These are phyloP conservation scores for Suzukiozyma palmioleophila DNA, from an alignment of 1,139 yeast species.

Conservation along the genomic window DNA sequence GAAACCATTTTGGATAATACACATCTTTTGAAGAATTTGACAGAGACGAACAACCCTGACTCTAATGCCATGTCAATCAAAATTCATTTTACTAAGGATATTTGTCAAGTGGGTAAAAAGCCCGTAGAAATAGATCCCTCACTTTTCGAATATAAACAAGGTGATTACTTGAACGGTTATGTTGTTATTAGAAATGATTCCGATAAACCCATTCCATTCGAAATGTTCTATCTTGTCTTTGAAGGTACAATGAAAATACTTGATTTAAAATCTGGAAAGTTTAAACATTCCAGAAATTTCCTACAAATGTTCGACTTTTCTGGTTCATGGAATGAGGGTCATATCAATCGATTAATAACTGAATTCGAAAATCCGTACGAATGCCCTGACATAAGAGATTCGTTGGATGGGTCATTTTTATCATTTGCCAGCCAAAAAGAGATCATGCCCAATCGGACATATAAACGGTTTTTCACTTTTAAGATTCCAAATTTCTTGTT, in stretches of 20 bases:
- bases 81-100: slow-evolving; percentile 33
- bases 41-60: slow-evolving; percentile 22
- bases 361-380: slow-evolving; percentile 17
- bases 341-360: slow-evolving; percentile 28
- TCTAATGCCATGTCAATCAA: slow-evolving; percentile 26
- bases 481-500: slow-evolving; percentile 36
- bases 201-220: slow-evolving; percentile 27
- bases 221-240: slow-evolving; percentile 39
- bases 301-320: slow-evolving; percentile 44
- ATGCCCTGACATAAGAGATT: slow-evolving; percentile 19
- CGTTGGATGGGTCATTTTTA: slow-evolving; percentile 24
- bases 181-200: slow-evolving; percentile 26
- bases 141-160: slow-evolving; percentile 35
- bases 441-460: slow-evolving; percentile 24
- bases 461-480: slow-evolving; percentile 41
- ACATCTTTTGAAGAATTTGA: slow-evolving; percentile 29
- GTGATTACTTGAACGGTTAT: slow-evolving; percentile 39
- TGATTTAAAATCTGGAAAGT: slow-evolving; percentile 16
- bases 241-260: slow-evolving; percentile 26
- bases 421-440: slow-evolving; percentile 22
- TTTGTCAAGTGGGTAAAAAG: slow-evolving; percentile 23
- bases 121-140: slow-evolving; percentile 33
- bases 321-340: slow-evolving; percentile 34
- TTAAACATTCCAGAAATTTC: slow-evolving; percentile 12
- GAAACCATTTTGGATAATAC: slow-evolving; percentile 38